These are phyloP conservation scores for Tuber aestivum DNA, from an alignment of 495 filamentous ascomycete species.

Conservation along the genomic window DNA sequence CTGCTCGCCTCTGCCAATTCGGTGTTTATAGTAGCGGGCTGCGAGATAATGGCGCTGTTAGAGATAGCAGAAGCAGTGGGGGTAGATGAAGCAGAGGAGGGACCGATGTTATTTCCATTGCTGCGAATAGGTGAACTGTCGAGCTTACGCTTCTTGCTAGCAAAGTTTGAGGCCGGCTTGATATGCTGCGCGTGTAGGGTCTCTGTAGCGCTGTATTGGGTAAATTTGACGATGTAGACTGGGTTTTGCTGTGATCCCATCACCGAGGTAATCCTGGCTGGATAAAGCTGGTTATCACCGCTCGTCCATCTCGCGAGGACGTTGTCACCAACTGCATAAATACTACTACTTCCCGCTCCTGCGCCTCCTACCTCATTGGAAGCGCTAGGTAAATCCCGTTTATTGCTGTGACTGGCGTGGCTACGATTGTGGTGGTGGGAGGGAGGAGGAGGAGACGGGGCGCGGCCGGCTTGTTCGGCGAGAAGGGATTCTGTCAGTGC, in stretches of 20 bases:
- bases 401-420: slow-evolving; percentile 17
- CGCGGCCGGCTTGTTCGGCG: slow-evolving; percentile 52
- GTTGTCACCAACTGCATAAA: slow-evolving; percentile 80
- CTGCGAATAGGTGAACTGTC: slow-evolving; percentile 59
- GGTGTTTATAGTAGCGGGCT: slow-evolving; percentile 78
- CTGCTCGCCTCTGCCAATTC: slow-evolving; percentile 64
- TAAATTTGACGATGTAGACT: slow-evolving; percentile 90
- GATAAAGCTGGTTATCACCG: slow-evolving; percentile 85
- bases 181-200: slow-evolving; percentile 80
- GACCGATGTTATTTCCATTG: slow-evolving; percentile 36
- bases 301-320: slow-evolving; percentile 86
- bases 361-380: slow-evolving; percentile 52
- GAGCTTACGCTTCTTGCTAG: slow-evolving; percentile 82
- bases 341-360: slow-evolving; percentile 45
- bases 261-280: slow-evolving; percentile 85
- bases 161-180: slow-evolving; percentile 58
- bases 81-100: slow-evolving; percentile 46
- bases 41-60: slow-evolving; percentile 70
- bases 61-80: slow-evolving; percentile 44
- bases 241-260: slow-evolving; percentile 83
- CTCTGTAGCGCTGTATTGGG: slow-evolving; percentile 79
- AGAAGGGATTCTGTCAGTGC: slow-evolving; percentile 69
- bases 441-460: slow-evolving; percentile 46
- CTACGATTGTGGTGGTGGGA: slow-evolving; percentile 8
- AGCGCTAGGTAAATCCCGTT: slow-evolving; percentile 28